Base-by-base conservation (phyloP, 805 yeast species). In the Metschnikowia orientalis region DNA sequence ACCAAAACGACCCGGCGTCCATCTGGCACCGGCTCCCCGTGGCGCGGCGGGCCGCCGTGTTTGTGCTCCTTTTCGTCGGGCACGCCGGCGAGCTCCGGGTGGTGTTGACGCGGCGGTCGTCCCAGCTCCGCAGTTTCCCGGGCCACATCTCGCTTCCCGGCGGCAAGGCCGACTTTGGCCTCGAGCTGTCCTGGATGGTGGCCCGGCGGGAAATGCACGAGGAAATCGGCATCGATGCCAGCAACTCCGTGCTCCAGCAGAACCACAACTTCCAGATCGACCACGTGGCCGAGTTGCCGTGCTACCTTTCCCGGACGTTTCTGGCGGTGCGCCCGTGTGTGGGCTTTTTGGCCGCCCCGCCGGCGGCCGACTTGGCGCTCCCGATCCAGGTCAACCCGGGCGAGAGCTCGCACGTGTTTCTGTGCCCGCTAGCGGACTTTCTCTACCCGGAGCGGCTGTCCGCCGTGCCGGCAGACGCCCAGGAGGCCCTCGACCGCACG, bases 121-220 rank as follows among this genome's bases (percentile, higher is more conserved):
- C 81, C 29, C 65, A 70, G 22, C 64, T 90, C 47, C 66, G 77
- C 30, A 75, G 75, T 33, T 89, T 88, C 59, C 82, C 92, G 0
- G 96, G 97, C 4, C 95, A 89, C 54, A 83, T 84, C 5, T 86
- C 96, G 2, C 65, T 89, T 6, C 97, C 97, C 4, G 97, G 97
- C 2, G 97, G 97, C 6, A 85, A 81, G 51, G 88, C 95, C 4
- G 97, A 89, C 54, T 51, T 45, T 25, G 76, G 71, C 0, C 63
- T 72, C 12, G 87, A 86, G 46, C 57, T 71, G 9, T 85, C 83
- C 37, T 79, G 81, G 69, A 71, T 73, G 26, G 80, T 81, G 23
- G 81, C 95, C 0, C 65, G 94, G 38, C 64, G 97, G 19, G 97
- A 89, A 56, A 77, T 88, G 41, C 73, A 70, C 35, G 97, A 89